Conservation (phyloP, 2,329 filamentous ascomycete genomes). For the Monilinia polystroma region DNA sequence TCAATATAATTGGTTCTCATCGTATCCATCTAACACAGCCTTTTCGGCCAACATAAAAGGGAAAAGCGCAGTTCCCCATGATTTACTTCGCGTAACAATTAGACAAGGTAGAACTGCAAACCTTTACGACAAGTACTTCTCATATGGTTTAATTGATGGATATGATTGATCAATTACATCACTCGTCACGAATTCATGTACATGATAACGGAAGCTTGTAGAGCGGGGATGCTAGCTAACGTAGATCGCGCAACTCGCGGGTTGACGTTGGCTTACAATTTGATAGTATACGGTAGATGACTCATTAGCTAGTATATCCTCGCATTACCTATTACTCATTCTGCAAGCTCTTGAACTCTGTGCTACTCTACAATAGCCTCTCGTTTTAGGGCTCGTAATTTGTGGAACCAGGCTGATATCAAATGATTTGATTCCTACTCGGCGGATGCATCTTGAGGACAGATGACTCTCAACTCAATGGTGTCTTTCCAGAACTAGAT, state of each 20-base stretch:
- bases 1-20: neutral
- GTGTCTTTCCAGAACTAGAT: neutral
- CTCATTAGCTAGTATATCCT: neutral
- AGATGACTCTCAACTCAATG: neutral
- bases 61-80: conserved; percentile 15
- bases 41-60: conserved; percentile 17
- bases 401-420: neutral
- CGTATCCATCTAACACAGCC: neutral
- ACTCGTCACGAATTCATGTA: neutral
- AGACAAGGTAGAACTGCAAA: neutral
- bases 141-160: neutral
- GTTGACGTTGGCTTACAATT: neutral
- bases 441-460: neutral
- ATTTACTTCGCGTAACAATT: conserved; percentile 7
- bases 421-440: neutral
- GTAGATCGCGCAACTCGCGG: neutral
- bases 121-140: neutral
- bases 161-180: conserved; percentile 10
- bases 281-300: conserved; percentile 4
- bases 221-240: conserved; percentile 4
- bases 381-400: neutral
- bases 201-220: conserved; percentile 7
- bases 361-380: neutral
- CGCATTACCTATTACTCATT: neutral
- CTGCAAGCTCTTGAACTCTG: neutral